Percentiles rank a stretch among this genome's conserved stretches.
phyloP scores from a whole-genome alignment of 176 grass and related monocot genomes.

The Lolium perenne region DNA sequence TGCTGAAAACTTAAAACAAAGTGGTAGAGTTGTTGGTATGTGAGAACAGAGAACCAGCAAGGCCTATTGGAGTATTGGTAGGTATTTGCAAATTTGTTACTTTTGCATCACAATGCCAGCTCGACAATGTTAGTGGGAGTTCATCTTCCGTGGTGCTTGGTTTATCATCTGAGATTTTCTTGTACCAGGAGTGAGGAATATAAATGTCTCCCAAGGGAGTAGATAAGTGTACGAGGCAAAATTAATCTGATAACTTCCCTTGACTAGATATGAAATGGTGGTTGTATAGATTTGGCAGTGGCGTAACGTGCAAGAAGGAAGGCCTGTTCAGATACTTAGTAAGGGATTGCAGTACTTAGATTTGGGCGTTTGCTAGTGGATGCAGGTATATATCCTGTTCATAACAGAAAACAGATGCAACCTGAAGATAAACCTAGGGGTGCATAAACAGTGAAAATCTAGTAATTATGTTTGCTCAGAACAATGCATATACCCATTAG shows the following conservation, averaged over 20 bases:
- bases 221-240: not conserved
- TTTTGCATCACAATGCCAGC: not conserved
- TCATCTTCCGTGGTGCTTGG: not conserved
- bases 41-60: constrained; percentile 14
- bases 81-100: constrained; percentile 2
- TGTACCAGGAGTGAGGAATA: not conserved
- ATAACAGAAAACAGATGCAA: constrained; percentile 1
- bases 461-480: not conserved
- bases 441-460: not conserved
- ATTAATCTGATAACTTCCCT: not conserved
- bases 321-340: constrained; percentile 14
- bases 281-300: not conserved
- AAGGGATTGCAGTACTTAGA: not conserved
- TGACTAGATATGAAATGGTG: constrained; percentile 1
- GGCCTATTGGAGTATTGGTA: not conserved
- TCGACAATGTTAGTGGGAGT: not conserved
- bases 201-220: not conserved
- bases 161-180: constrained; percentile 42
- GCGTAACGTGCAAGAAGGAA: not conserved
- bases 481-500: not conserved
- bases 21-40: not conserved
- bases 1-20: constrained; percentile 14
- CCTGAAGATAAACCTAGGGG: not conserved
- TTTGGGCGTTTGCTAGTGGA: not conserved
- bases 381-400: not conserved